Base-by-base conservation (phyloP, 1,139 yeast species). In the Sugiyamaella novakii region DNA sequence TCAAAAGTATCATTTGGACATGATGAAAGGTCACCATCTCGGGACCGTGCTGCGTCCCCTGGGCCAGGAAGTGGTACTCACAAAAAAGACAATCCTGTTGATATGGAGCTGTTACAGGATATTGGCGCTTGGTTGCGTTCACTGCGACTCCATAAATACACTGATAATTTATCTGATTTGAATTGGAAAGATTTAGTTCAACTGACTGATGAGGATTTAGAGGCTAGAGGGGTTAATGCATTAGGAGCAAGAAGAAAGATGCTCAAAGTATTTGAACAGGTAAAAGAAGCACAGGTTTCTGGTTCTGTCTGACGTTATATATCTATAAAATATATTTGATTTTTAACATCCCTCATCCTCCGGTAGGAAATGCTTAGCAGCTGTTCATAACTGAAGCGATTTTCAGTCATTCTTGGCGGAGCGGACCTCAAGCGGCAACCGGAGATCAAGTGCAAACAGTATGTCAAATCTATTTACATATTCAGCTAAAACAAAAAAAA, bases 161-260 rank as follows among this genome's bases (percentile, higher is more conserved):
- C 98, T 3, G 92, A 84, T 24, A 84, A 86, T 51, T 75, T 92
- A 57, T 81, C 84, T 63, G 84, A 81, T 57, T 73, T 84, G 56
- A 76, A 78, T 24, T 92, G 98, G 98, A 74, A 77, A 54, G 86
- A 85, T 45, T 75, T 92, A 71, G 78, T 92, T 50, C 80, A 79
- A 59, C 73, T 87, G 57, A 75, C 75, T 54, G 96, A 91, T 62
- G 77, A 70, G 2, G 79, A 81, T 50, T 75, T 94, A 60, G 91
- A 84, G 59, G 75, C 76, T 3, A 77, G 82, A 53, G 98, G 99
- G 4, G 96, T 92, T 41, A 79, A 82, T 57, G 98, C 98, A 0
- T 76, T 92, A 57, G 98, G 98, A 5, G 98, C 98, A 0, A 77
- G 98, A 57, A 79, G 97, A 53, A 92, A 92, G 68, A 77, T 92